Evolutionary conservation across 257 asterid species (phyloP), one percentile per base, ranked within the genome.

Genomic region (Perilla frutescens): DNA sequence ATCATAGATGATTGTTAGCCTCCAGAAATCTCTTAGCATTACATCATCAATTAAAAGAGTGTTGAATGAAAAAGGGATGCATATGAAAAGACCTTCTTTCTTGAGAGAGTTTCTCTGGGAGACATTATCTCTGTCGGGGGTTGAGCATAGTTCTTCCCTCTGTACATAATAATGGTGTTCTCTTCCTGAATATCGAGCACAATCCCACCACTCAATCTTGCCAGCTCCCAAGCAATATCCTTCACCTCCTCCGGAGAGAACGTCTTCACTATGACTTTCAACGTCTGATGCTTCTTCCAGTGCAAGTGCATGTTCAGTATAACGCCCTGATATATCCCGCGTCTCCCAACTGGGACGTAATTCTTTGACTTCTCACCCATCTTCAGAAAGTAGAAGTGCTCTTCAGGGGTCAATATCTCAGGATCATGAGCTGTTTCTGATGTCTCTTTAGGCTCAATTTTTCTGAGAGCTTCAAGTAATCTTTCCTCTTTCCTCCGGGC

Each of bases 111-210:
- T 81, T 74, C 55, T 66, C 97, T 81, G 5, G 99, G 99, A 70
- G 98, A 87, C 99, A 95, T 95, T 54, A 95, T 95, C 89, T 95
- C 99, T 0, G 98, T 92, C 8, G 98, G 98, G 7, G 99, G 99
- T 83, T 95, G 99, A 73, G 91, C 77, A 60, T 95, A 95, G 73
- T 95, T 95, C 81, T 95, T 95, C 80, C 99, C 99, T 76, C 99
- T 78, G 74, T 92, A 95, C 98, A 92, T 95, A 26, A 95, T 90
- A 70, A 95, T 85, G 26, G 96, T 92, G 77, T 81, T 56, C 0
- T 86, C 91, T 56, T 90, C 98, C 81, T 90, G 96, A 71, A 95
- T 89, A 72, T 92, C 94, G 40, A 92, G 99, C 86, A 95, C 97
- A 51, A 95, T 95, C 62, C 99, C 99, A 12, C 99, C 99, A 50